These are phyloP conservation scores for Paradendryphiella salina DNA, from an alignment of 2,329 filamentous ascomycete species.

Conservation along the genomic window DNA sequence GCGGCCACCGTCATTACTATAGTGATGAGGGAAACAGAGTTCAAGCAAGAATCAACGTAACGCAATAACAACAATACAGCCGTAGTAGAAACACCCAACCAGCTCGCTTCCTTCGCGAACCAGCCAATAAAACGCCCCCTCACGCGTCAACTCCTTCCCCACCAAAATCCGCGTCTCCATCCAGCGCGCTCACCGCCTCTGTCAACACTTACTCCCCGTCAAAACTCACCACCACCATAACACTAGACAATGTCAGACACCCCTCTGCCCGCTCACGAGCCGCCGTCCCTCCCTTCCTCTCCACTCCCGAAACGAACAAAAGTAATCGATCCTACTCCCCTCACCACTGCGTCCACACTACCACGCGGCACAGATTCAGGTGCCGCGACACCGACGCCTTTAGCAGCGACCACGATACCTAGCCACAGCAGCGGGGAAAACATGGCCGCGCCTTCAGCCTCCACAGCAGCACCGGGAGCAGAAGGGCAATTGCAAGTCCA, in stretches of 20 bases:
- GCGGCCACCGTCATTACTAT: too few species aligned
- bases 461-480: constrained; percentile 30
- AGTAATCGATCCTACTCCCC: constrained; percentile 54
- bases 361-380: constrained; percentile 39
- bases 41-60: too few species aligned
- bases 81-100: not conserved
- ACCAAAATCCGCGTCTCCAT: constrained; percentile 9
- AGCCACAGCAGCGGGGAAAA: constrained; percentile 20
- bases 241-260: constrained; percentile 34
- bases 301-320: constrained; percentile 82
- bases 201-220: constrained; percentile 8
- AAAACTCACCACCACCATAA: not conserved
- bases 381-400: constrained; percentile 44
- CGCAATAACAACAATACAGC: not conserved
- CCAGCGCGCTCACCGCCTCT: constrained; percentile 18
- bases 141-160: constrained; percentile 10
- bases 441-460: constrained; percentile 19
- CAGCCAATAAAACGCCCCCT: constrained; percentile 4
- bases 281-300: constrained; percentile 67
- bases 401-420: constrained; percentile 23
- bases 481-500: constrained; percentile 75
- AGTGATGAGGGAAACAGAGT: not conserved
- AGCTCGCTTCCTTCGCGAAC: constrained; percentile 1
- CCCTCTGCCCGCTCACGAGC: constrained; percentile 40
- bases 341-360: constrained; percentile 32